A percentile compares a stretch with the other conserved stretches of the same genome.
Conservation (phyloP, 2,329 filamentous ascomycete genomes). For the Macrophomina pseudophaseolina region DNA sequence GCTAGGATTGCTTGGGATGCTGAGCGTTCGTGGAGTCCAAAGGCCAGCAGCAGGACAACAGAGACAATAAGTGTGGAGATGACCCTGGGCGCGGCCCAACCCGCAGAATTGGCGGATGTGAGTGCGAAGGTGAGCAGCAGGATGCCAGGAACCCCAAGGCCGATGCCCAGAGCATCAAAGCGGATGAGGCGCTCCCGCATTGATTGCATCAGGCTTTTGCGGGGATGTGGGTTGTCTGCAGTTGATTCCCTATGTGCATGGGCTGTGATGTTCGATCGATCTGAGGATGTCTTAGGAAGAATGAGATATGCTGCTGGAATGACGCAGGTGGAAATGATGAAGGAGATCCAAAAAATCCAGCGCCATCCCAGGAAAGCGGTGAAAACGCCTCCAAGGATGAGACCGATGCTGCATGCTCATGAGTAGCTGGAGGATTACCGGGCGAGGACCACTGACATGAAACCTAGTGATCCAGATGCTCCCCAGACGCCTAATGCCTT, state of each 20-base stretch:
- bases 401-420: conserved; percentile 14
- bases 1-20: conserved; percentile 22
- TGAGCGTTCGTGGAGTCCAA: conserved; percentile 3
- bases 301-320: conserved; percentile 24
- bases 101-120: conserved; percentile 14
- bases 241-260: neutral
- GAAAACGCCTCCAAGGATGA: conserved; percentile 26
- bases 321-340: conserved; percentile 22
- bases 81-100: conserved; percentile 17
- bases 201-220: conserved; percentile 12
- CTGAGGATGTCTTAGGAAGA: neutral
- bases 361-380: conserved; percentile 26
- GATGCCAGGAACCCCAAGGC: conserved; percentile 22
- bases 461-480: conserved; percentile 20
- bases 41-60: neutral
- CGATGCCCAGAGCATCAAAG: conserved; percentile 26
- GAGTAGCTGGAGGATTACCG: neutral
- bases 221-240: neutral
- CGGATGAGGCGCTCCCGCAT: conserved; percentile 17
- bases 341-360: conserved; percentile 27
- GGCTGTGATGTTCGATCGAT: neutral
- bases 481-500: conserved; percentile 26
- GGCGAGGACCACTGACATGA: conserved; percentile 11
- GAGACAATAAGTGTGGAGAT: conserved; percentile 8
- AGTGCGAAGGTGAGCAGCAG: conserved; percentile 25